Base-by-base conservation (phyloP, 1,139 yeast species). In the Pichia sp. region DNA sequence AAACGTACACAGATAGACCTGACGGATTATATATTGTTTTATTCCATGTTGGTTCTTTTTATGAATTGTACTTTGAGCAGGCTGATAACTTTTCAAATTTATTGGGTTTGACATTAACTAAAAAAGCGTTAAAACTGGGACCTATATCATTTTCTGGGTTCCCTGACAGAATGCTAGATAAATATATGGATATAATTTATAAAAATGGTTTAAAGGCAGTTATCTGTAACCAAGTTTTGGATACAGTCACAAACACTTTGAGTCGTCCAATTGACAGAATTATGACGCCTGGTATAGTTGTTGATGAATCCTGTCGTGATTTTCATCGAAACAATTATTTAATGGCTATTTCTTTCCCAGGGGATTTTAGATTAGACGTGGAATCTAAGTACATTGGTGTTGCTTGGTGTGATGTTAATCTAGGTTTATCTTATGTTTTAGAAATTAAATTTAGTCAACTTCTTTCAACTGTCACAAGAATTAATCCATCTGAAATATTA, bases 81-180 rank as follows among this genome's bases (percentile, higher is more conserved):
- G 98, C 98, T 0, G 80, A 80, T 29, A 74, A 74, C 42, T 84
- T 77, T 66, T 96, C 89, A 0, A 84, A 87, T 1, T 69, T 79
- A 53, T 69, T 93, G 49, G 91, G 91, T 39, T 69, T 93, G 31
- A 76, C 79, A 45, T 68, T 81, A 9, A 79, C 87, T 5, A 72
- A 71, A 49, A 77, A 71, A 62, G 70, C 67, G 18, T 67, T 70
- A 58, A 77, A 79, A 41, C 73, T 69, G 39, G 72, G 69, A 50
- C 77, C 74, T 46, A 80, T 90, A 1, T 81, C 96, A 0, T 89
- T 93, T 87, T 89, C 97, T 0, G 99, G 99, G 0, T 93, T 93
- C 62, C 98, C 99, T 0, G 72, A 77, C 11, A 70, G 70, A 47
- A 90, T 84, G 58, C 68, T 90, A 34, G 87, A 84, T 53, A 79